A percentile compares a stretch with the other conserved stretches of the same genome.
These are phyloP conservation scores for Glomus cerebriforme DNA, from an alignment of 192 early-diverging fungal genomes.

Conservation along the genomic window DNA sequence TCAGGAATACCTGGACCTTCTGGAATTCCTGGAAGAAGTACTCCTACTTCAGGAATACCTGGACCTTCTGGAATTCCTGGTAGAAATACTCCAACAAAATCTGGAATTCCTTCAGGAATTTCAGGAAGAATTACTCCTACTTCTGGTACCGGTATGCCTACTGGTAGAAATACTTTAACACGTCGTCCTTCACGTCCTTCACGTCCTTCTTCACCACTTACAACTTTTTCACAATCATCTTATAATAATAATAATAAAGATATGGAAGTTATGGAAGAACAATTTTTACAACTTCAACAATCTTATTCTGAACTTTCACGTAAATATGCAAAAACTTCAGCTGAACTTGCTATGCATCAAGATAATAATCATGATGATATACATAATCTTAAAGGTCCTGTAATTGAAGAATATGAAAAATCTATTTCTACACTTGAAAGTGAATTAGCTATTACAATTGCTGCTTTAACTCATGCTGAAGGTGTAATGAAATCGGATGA, in stretches of 20 bases:
- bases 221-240: slow-evolving; percentile 31
- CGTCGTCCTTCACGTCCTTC: background rate
- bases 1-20: background rate
- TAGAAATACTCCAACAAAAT: background rate
- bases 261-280: slow-evolving; percentile 44
- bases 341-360: slow-evolving; percentile 23
- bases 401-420: slow-evolving; percentile 62
- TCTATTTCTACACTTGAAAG: slow-evolving; percentile 61
- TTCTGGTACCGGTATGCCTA: background rate
- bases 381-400: slow-evolving; percentile 37
- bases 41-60: slow-evolving; percentile 23
- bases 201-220: background rate
- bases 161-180: background rate
- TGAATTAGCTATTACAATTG: slow-evolving; percentile 56
- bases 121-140: background rate
- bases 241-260: background rate
- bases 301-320: slow-evolving; percentile 14
- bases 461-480: slow-evolving; percentile 59
- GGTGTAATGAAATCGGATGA: slow-evolving; percentile 56
- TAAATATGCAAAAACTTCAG: slow-evolving; percentile 13
- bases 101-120: background rate
- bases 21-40: background rate
- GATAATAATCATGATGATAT: slow-evolving; percentile 20
- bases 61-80: slow-evolving; percentile 14
- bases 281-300: slow-evolving; percentile 44